A percentile compares a stretch with the other conserved stretches of the same genome.
These are phyloP conservation scores for Talaromyces sp. DNA, from an alignment of 2,329 filamentous ascomycete genomes.

Conservation along the genomic window DNA sequence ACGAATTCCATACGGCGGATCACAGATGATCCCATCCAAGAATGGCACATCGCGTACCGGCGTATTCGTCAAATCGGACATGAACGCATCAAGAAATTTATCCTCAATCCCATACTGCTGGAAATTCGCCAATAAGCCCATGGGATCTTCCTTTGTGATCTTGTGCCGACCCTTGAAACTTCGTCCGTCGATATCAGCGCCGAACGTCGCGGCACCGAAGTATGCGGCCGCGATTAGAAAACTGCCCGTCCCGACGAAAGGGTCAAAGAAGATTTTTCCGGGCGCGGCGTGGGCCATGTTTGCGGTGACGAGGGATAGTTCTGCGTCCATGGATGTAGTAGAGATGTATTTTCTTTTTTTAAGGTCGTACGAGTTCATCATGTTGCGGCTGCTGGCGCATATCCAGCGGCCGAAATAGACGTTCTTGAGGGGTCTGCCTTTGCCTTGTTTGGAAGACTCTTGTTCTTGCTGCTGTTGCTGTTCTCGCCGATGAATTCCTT, in stretches of 20 bases:
- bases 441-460: constrained; percentile 2
- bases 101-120: constrained; percentile 70
- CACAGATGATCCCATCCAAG: constrained; percentile 89
- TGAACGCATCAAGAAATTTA: constrained; percentile 71
- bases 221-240: constrained; percentile 88
- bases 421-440: constrained; percentile 50
- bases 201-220: constrained; percentile 78
- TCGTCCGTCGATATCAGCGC: constrained; percentile 90
- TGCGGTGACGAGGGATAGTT: constrained; percentile 83
- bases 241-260: constrained; percentile 91
- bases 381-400: constrained; percentile 62
- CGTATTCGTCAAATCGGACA: constrained; percentile 82
- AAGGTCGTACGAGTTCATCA: constrained; percentile 72
- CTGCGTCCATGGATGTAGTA: constrained; percentile 96
- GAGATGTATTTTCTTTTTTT: constrained; percentile 93
- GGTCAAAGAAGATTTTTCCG: constrained; percentile 86
- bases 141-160: constrained; percentile 44
- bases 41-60: constrained; percentile 62
- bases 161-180: constrained; percentile 66
- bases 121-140: constrained; percentile 66
- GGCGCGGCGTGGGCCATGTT: constrained; percentile 81
- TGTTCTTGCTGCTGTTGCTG: constrained; percentile 6
- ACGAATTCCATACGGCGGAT: constrained; percentile 91
- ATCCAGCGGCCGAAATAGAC: constrained; percentile 72
- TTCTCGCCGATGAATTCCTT: constrained; percentile 4